Evolutionary conservation across 305 asterid genomes (phyloP), one percentile per base, ranked within the genome.

Genomic region (Fraxinus baroniana): DNA sequence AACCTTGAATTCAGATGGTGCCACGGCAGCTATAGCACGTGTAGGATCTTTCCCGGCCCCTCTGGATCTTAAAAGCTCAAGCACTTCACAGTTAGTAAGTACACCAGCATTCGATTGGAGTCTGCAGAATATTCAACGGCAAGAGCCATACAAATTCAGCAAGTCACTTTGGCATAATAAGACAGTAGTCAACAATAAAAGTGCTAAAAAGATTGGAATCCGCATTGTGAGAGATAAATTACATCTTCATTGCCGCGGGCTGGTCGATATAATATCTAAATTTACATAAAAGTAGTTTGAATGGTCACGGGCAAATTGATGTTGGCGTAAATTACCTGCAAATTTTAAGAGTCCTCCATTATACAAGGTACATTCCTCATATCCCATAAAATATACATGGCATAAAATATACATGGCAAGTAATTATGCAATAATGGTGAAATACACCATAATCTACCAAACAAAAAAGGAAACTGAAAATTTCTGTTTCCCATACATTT

Each of bases 1-100:
- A 81, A 95, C 99, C 98, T 93, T 92, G 89, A 87, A 94, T 85
- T 95, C 99, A 55, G 93, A 93, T 28, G 88, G 88, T 0, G 90
- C 83, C 2, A 94, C 86, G 0, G 94, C 80, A 35, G 93, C 90
- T 78, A 92, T 84, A 81, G 87, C 89, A 30, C 95, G 93, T 4
- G 96, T 86, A 68, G 92, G 92, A 84, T 94, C 97, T 80, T 82
- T 93, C 52, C 92, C 97, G 77, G 97, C 96, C 8, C 97, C 98
- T 91, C 97, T 89, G 6, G 96, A 92, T 86, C 93, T 87, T 82
- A 95, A 86, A 66, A 89, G 91, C 78, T 92, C 91, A 35, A 94
- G 98, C 83, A 94, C 95, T 87, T 95, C 98, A 82, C 90, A 93
- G 84, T 95, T 94, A 60, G 97, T 88, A 33, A 94, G 94, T 17